Conservation (phyloP, 106 monocot genomes). For the Agapanthus africanus region DNA sequence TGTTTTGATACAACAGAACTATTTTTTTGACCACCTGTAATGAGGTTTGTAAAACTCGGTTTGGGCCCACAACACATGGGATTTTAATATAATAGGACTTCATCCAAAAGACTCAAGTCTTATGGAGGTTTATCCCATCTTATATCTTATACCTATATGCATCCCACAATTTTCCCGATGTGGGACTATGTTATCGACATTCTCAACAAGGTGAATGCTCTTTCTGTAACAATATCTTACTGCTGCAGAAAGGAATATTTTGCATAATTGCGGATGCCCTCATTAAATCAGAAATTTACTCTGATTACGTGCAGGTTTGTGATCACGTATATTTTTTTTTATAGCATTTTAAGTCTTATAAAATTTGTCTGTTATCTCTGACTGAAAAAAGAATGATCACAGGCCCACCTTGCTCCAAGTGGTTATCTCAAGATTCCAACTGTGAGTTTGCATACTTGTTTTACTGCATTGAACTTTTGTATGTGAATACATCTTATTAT, state of each 20-base stretch:
- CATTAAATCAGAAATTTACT: conserved; percentile 60
- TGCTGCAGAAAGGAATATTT: conserved; percentile 47
- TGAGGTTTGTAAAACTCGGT: too few species aligned
- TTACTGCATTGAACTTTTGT: neutral
- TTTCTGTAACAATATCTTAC: conserved; percentile 9
- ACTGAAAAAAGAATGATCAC: conserved; percentile 20
- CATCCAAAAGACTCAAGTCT: too few species aligned
- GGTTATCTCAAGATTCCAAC: conserved; percentile 95
- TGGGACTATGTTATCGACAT: too few species aligned
- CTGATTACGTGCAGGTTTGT: conserved; percentile 64
- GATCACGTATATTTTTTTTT: neutral
- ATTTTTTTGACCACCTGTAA: neutral
- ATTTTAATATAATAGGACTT: too few species aligned
- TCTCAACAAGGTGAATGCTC: too few species aligned
- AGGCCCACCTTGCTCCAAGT: conserved; percentile 84
- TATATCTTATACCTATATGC: too few species aligned
- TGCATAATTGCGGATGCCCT: conserved; percentile 56
- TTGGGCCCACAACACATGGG: too few species aligned
- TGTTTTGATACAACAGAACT: neutral
- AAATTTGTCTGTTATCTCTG: conserved; percentile 8
- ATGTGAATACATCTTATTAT: neutral
- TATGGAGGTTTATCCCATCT: too few species aligned
- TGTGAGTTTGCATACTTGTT: conserved; percentile 38
- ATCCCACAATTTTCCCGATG: too few species aligned
- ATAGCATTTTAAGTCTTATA: neutral